Evolutionary conservation across 257 asterid species (phyloP), one percentile per base, ranked within the genome.

Genomic region (Anisodus tanguticus): DNA sequence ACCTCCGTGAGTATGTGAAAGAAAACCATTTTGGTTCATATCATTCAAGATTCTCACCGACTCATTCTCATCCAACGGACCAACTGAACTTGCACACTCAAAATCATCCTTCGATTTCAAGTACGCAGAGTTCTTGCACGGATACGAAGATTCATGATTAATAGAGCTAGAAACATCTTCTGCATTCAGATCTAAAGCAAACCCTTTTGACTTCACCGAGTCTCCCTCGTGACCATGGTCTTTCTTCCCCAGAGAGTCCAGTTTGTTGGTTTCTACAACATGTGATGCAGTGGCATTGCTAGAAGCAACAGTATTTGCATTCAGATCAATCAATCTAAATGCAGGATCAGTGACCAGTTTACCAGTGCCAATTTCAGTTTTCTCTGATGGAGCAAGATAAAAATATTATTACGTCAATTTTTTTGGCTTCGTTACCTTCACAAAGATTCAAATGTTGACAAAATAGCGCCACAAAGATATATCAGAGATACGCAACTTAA

Each of bases 21-120:
- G 88, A 77, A 82, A 97, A 66, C 95, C 95, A 70, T 94, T 95
- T 86, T 94, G 95, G 81, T 97, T 95, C 96, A 94, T 90, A 55
- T 94, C 96, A 82, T 90, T 91, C 99, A 98, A 95, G 49, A 90
- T 88, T 74, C 86, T 84, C 95, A 93, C 84, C 9, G 97, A 92
- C 84, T 93, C 94, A 66, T 89, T 95, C 51, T 71, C 92, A 9
- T 85, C 91, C 85, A 89, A 67, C 3, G 97, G 95, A 19, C 95
- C 95, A 53, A 88, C 89, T 1, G 97, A 95, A 87, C 99, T 94
- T 22, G 90, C 94, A 86, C 95, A 92, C 82, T 94, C 98, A 2
- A 88, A 90, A 47, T 93, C 94, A 68, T 92, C 97, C 89, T 85
- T 83, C 3, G 88, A 83, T 87, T 86, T 91, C 80, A 59, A 53